Evolutionary conservation across 176 grass and related monocot genomes (phyloP).

Genomic region (Panicum miliaceum): DNA sequence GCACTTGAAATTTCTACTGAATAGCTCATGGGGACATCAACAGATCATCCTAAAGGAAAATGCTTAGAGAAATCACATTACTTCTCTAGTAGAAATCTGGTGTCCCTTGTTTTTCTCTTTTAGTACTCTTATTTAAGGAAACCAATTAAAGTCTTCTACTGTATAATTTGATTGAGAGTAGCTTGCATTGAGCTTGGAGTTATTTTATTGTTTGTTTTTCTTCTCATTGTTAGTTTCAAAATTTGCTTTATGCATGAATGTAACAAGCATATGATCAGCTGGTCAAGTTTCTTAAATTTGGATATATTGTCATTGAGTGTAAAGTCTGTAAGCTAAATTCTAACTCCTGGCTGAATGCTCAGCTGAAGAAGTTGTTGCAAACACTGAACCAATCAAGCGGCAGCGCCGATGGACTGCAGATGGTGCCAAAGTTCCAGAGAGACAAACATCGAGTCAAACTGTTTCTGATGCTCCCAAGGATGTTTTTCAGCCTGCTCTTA

Average conservation of each 20-base stretch:
- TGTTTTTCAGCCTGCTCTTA: conserved; percentile 57
- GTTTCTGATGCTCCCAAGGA: conserved; percentile 64
- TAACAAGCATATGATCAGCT: neutral
- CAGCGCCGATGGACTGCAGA: conserved; percentile 84
- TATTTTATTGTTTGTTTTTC: conserved; percentile 1
- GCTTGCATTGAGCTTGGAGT: neutral
- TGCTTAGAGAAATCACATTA: neutral
- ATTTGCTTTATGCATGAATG: neutral
- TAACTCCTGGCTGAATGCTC: conserved; percentile 40
- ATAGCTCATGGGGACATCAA: conserved; percentile 4
- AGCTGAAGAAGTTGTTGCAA: conserved; percentile 63
- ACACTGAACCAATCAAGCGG: conserved; percentile 73
- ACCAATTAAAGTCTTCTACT: neutral
- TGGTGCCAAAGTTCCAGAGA: conserved; percentile 64
- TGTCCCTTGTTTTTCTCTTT: neutral
- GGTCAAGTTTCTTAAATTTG: neutral
- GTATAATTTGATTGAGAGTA: neutral
- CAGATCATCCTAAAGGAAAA: neutral
- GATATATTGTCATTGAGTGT: neutral
- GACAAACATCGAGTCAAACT: conserved; percentile 51
- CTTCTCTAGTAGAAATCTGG: neutral
- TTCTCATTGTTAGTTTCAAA: neutral
- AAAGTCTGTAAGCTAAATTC: neutral
- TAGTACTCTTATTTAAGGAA: neutral
- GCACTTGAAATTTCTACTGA: neutral